Base-by-base conservation (phyloP, 2,329 filamentous ascomycete species). In the Pseudogymnoascus sp. region DNA sequence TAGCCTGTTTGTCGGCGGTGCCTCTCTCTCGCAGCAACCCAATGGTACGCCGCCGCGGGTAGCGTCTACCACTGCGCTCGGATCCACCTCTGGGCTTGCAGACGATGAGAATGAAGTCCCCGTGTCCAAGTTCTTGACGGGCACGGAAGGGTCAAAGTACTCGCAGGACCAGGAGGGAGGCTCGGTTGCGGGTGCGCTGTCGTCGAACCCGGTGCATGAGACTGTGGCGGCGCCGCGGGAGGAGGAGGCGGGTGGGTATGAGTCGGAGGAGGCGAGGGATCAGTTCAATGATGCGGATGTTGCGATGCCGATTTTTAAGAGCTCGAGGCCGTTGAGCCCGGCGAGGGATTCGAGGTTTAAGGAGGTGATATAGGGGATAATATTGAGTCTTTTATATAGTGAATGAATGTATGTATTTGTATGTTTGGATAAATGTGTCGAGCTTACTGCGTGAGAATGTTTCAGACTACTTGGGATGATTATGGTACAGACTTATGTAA, bases 341-440 rank as follows among this genome's bases (percentile, higher is more conserved):
- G 78, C 73, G 4, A 74, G 84, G 60, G 81, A 82, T 64, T 84
- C 84, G 38, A 81, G 77, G 66, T 87, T 87, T 65, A 76, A 75
- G 57, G 85, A 87, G 73, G 79, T 81, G 64, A 77, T 86, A 61
- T 77, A 58, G 57, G 57, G 3, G 25, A 11, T 14, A 20, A 54
- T 3, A 20, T 22, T 25, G 12, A n/a, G 14, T 14, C 6, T 43
- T 43, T 8, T 33, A 43, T 25, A 25, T 43, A 43, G 39, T 6
- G 25, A 43, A 43, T 25, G 39, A 43, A 25, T 28, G 20, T 47
- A 28, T 43, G 39, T 43, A 43, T 12, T 43, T 43, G 39, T 43
- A 39, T 43, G 7, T 39, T 39, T 25, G 22, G 22, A 25, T 25
- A 25, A 25, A 25, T 25, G 22, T 25, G 22, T 25, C 22, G 22